phyloP scores from a whole-genome alignment of 108 stramenopile species.

The Skeletonema grethae region DNA sequence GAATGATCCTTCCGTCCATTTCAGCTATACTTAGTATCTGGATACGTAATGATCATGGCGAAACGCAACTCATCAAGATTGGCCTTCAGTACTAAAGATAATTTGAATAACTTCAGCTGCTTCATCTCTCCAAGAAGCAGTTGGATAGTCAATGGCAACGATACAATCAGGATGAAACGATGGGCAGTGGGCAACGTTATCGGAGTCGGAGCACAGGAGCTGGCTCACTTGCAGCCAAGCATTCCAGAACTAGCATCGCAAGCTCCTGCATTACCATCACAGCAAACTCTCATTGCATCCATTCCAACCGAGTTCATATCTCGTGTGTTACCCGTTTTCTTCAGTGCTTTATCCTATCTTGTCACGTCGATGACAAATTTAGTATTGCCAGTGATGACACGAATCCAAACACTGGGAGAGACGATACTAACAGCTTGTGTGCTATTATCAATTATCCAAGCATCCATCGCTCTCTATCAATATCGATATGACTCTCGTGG shows the following conservation, averaged over 20 bases:
- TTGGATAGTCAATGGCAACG: not conserved
- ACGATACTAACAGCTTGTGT: conserved; percentile 47
- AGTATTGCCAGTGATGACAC: conserved; percentile 14
- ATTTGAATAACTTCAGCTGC: not conserved
- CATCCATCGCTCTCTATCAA: conserved; percentile 55
- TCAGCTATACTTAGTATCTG: too few relatives aligned
- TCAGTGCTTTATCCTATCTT: conserved; percentile 10
- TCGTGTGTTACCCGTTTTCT: conserved; percentile 7
- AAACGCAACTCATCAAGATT: not conserved
- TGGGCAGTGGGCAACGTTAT: not conserved
- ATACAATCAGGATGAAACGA: not conserved
- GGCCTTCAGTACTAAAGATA: not conserved
- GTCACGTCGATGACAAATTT: conserved; percentile 9
- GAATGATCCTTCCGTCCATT: not conserved
- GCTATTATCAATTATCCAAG: conserved; percentile 59
- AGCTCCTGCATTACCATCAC: conserved; percentile 9
- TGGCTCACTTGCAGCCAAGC: not conserved
- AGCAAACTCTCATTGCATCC: not conserved
- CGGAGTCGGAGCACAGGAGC: not conserved
- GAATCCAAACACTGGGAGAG: conserved; percentile 45
- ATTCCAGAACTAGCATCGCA: not conserved
- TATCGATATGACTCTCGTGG: conserved; percentile 66
- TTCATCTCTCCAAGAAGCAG: not conserved
- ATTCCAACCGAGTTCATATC: not conserved
- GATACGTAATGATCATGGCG: not conserved